Base-by-base conservation (phyloP, 345 rosid species). In the Eucalyptus grandis region DNA sequence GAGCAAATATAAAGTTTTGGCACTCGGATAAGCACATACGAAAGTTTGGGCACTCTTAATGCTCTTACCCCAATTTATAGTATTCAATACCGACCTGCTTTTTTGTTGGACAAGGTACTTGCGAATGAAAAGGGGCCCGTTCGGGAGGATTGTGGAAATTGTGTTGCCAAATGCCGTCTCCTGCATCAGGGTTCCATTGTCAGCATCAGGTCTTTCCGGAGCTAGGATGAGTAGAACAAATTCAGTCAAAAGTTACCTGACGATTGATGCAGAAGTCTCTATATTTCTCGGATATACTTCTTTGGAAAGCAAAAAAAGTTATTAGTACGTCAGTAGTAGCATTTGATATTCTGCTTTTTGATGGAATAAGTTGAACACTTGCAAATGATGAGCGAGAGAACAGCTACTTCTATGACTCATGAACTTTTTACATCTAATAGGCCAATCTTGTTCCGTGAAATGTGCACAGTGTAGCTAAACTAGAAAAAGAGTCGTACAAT, bases 51-150 rank as follows among this genome's bases (percentile, higher is more conserved):
- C 13, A 4, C 4, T 47, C 49, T 11, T 12, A 12, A 11, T 49
- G 49, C 49, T 49, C 49, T 49, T 49, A 49, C 49, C 49, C 49
- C 49, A 12, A 49, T 49, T 49, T 49, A 5, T 6, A 58, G 65
- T 14, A 5, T 58, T 58, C n/a, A 26, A 58, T 58, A 37, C 86
- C 10, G 80, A 94, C 95, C 95, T 91, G 92, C 89, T 87, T 86
- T 90, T 88, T 88, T 88, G 88, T 87, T 91, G 80, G 86, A 90
- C 77, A 92, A 88, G 60, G 72, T 90, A 54, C 90, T 90, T 34
- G 93, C 69, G n/a, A 94, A 93, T 24, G 94, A 85, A 88, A 93
- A 94, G 27, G 90, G 88, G 89, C 92, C 93, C 49, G 91, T 91
- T 30, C 86, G 43, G 54, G 81, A 87, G 91, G 90, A 49, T 86